Base-by-base conservation (phyloP, 192 early-diverging fungal genomes). In the Dissophora globulifera region DNA sequence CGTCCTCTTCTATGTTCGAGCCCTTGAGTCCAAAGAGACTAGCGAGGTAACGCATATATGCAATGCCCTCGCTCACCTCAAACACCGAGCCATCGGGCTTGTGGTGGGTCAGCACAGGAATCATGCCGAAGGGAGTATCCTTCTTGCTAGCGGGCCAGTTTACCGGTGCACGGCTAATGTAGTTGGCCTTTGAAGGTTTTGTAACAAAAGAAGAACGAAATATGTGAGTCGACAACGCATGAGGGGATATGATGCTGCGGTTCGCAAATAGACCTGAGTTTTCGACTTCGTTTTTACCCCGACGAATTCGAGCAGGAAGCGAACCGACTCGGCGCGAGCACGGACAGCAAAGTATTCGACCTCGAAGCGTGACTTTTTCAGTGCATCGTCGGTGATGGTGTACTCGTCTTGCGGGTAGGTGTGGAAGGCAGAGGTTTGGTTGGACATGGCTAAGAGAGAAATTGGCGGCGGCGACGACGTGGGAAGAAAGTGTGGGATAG, bases 351-450 rank as follows among this genome's bases (percentile, higher is more conserved):
- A 67, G 40, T 76, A 76, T 13, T 62, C 27, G 46, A 76, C 27
- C 22, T 76, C 72, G 45, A 76, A 76, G 13, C 32, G 22, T 11
- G 72, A 76, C n/a, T 62, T 55, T 46, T 76, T 67, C 51, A 76
- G 56, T n/a, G 31, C 43, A 13, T 60, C 58, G 9, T 27, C 59
- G 7, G 16, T 22, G 64, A 76, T 55, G 27, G 52, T 61, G 31
- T 76, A 76, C 8, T 47, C 25, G 47, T 76, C 72, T 32, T 67
- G 29, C 19, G 62, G 52, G 13, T 67, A 61, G 2, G 45, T 31
- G 7, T 27, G n/a, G n/a, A n/a, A n/a, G n/a, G n/a, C n/a, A n/a
- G n/a, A n/a, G n/a, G n/a, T n/a, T n/a, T n/a, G n/a, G n/a, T n/a
- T n/a, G n/a, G n/a, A n/a, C n/a, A n/a, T n/a, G n/a, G n/a, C n/a